phyloP scores from a whole-genome alignment of 2,329 filamentous ascomycete species.

The Cercospora sp. region DNA sequence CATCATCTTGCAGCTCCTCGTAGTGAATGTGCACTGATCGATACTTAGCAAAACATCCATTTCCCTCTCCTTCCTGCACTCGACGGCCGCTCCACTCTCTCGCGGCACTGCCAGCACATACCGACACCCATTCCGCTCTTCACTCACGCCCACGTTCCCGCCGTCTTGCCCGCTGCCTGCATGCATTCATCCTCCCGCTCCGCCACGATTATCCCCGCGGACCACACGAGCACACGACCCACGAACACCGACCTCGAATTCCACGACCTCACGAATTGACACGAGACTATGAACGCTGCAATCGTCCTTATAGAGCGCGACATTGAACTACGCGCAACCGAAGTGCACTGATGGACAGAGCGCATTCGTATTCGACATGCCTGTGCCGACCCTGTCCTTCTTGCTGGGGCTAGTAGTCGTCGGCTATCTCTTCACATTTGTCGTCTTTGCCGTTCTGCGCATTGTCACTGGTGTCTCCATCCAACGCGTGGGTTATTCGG shows the following conservation, averaged over 20 bases:
- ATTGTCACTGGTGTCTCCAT: conserved; percentile 94
- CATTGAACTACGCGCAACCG: not conserved
- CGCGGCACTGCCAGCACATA: not conserved
- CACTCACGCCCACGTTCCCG: not conserved
- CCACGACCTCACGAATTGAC: not conserved
- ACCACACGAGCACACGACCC: conserved; percentile 1
- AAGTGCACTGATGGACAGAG: conserved; percentile 1
- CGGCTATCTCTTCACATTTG: conserved; percentile 86
- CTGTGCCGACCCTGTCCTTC: conserved; percentile 61
- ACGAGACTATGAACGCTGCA: not conserved
- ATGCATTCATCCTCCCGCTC: not conserved
- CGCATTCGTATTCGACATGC: conserved; percentile 40
- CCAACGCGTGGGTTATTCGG: conserved; percentile 90
- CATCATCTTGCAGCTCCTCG: conserved; percentile 4
- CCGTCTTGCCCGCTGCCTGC: not conserved
- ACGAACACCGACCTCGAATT: not conserved
- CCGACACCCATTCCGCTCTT: not conserved
- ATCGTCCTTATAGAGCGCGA: not conserved
- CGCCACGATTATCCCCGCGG: not conserved
- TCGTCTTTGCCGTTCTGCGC: conserved; percentile 88
- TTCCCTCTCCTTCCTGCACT: not conserved
- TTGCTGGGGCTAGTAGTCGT: conserved; percentile 82
- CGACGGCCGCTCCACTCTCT: not conserved
- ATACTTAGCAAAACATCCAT: conserved; percentile 3
- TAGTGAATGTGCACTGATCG: not conserved